Base-by-base conservation (phyloP, 1,139 yeast species). In the Yamadazyma atlantica region DNA sequence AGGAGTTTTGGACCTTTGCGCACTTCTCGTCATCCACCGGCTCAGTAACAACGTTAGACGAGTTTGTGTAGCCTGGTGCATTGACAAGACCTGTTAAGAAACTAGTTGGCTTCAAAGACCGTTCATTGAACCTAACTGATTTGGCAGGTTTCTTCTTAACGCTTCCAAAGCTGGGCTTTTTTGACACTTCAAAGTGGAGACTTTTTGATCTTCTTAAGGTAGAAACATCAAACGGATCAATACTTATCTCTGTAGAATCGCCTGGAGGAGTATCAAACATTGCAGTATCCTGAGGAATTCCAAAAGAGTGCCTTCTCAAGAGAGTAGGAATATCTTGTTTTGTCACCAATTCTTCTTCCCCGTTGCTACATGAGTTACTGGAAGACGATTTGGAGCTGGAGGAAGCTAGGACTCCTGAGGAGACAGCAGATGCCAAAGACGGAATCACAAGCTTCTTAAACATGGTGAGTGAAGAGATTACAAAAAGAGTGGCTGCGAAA, bases 141-240 rank as follows among this genome's bases (percentile, higher is more conserved):
- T 44, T 45, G 3, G 33, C 10, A n/a, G 38, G 33, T 31, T 35
- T 42, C 30, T 24, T 32, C 25, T 31, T 36, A 9, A 40, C 28
- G 16, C 25, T 39, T 4, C 25, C 13, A 10, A 39, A 11, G 16
- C 34, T 33, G 11, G 11, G 4, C 13, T 32, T 36, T 15, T 29
- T 32, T 9, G 21, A 2, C 19, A 33, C 17, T 19, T 21, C 43
- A 18, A 36, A 34, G 4, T 39, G 45, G n/a, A 41, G 36, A 28
- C 46, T 46, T 23, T 34, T 44, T 26, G 38, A 40, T 21, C 39
- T 16, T 29, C 38, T 39, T 15, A 38, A 27, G 12, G 35, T 29
- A 8, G 31, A 21, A 22, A 14, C 22, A 4, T 48, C 51, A 36
- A 48, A 46, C 1, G 51, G 50, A 29, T 48, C 51, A 22, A 48